phyloP scores from a whole-genome alignment of 768 basidiomycete species.

The Tephrocybe sp. region DNA sequence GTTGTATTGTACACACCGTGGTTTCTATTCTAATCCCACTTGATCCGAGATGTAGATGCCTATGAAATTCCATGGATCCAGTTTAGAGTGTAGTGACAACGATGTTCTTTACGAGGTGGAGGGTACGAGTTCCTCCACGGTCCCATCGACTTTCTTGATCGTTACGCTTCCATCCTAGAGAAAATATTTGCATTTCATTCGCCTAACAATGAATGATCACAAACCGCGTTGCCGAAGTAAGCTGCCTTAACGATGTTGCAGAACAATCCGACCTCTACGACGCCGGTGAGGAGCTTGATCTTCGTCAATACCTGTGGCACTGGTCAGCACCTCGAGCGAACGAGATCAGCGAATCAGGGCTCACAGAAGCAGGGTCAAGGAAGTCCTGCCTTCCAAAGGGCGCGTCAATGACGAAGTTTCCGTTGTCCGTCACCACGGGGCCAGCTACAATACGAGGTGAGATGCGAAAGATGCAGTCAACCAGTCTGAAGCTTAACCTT shows the following conservation, averaged over 20 bases:
- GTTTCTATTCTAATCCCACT: neutral
- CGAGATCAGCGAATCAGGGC: constrained; percentile 10
- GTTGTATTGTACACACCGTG: too few species aligned
- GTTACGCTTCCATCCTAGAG: constrained; percentile 70
- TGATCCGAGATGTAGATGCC: neutral
- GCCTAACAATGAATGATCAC: constrained; percentile 7
- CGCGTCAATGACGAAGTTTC: constrained; percentile 97
- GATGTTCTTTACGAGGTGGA: neutral
- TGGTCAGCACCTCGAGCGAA: neutral
- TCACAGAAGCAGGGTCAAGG: constrained; percentile 62
- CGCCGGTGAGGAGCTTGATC: constrained; percentile 95
- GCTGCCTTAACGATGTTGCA: constrained; percentile 90
- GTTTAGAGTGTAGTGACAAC: neutral
- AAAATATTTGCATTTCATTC: neutral
- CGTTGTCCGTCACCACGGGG: constrained; percentile 95
- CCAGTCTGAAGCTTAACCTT: constrained; percentile 35
- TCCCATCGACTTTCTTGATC: constrained; percentile 55
- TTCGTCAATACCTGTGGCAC: constrained; percentile 61
- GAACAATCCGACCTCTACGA: constrained; percentile 99
- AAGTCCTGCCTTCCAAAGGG: constrained; percentile 76
- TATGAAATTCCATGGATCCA: neutral
- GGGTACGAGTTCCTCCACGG: constrained; percentile 32
- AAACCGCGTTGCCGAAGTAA: constrained; percentile 90
- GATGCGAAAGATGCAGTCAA: neutral
- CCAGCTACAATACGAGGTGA: constrained; percentile 56